These are phyloP conservation scores for Solanum neorickii DNA, from an alignment of 257 asterid species.

Conservation along the genomic window DNA sequence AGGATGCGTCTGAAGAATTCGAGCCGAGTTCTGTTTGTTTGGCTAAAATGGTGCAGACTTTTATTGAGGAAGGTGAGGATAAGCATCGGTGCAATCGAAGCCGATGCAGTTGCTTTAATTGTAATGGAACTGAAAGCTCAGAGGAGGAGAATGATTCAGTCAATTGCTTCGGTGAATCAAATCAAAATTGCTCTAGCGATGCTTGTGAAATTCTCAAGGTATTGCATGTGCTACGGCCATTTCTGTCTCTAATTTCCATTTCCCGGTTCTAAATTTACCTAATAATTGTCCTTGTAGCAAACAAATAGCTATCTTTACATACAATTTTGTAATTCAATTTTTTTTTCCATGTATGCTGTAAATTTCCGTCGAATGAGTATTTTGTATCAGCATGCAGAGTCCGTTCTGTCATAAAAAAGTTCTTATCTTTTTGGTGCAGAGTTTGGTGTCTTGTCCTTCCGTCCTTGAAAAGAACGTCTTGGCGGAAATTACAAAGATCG, in stretches of 20 bases:
- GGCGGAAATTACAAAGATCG: slow-evolving; percentile 53
- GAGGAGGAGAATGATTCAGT: slow-evolving; percentile 54
- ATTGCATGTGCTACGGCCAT: background rate
- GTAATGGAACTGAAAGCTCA: slow-evolving; percentile 47
- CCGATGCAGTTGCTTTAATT: slow-evolving; percentile 64
- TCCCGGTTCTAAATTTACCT: background rate
- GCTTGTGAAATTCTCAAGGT: slow-evolving; percentile 68
- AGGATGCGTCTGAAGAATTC: slow-evolving; percentile 45
- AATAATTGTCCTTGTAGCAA: background rate
- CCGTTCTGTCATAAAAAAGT: background rate
- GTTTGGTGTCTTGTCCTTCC: slow-evolving; percentile 47
- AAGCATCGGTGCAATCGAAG: slow-evolving; percentile 51
- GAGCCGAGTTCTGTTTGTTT: slow-evolving; percentile 83
- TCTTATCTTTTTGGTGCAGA: slow-evolving; percentile 25
- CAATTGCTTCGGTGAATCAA: slow-evolving; percentile 29
- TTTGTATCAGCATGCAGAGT: background rate
- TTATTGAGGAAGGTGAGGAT: slow-evolving; percentile 58
- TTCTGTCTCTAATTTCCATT: background rate
- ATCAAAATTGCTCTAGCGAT: slow-evolving; percentile 13
- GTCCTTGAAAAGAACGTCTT: slow-evolving; percentile 55
- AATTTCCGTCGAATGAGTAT: too few species aligned
- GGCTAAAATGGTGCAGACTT: slow-evolving; percentile 77
- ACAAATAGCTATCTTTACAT: background rate
- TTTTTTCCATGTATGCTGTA: too few species aligned
- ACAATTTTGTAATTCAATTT: background rate